Evolutionary conservation across 495 filamentous ascomycete genomes (phyloP).

Genomic region (Lophiostoma macrostomum): DNA sequence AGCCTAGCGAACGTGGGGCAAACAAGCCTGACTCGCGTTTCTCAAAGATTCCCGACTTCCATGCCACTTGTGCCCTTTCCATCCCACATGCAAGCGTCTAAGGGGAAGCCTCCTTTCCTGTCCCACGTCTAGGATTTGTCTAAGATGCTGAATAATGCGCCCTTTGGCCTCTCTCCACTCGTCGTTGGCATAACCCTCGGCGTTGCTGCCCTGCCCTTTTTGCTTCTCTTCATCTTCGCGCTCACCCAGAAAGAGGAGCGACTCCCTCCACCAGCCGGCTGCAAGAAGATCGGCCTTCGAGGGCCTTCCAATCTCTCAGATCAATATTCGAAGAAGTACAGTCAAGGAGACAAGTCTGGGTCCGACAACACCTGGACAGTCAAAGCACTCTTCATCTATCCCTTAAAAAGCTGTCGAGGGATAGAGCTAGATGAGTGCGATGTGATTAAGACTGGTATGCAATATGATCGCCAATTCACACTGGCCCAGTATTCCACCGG

Average conservation of each 20-base stretch:
- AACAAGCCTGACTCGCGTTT: too few species aligned
- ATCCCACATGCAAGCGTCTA: too few species aligned
- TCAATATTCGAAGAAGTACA: slow-evolving; percentile 24
- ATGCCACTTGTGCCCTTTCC: too few species aligned
- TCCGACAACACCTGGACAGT: slow-evolving; percentile 50
- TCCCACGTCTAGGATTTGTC: not conserved
- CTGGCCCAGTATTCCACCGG: slow-evolving; percentile 65
- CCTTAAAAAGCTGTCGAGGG: slow-evolving; percentile 80
- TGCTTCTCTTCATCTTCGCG: slow-evolving; percentile 13
- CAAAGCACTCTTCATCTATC: slow-evolving; percentile 82
- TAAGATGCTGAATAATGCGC: not conserved
- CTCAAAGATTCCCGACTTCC: too few species aligned
- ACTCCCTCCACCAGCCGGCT: slow-evolving; percentile 24
- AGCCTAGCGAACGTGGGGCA: too few species aligned
- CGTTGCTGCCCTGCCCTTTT: slow-evolving; percentile 7
- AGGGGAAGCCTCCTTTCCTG: too few species aligned
- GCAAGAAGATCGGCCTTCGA: slow-evolving; percentile 23
- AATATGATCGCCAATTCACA: slow-evolving; percentile 81
- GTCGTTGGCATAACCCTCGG: slow-evolving; percentile 14
- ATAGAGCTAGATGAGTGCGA: slow-evolving; percentile 68
- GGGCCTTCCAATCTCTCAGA: slow-evolving; percentile 27
- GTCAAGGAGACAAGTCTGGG: slow-evolving; percentile 5
- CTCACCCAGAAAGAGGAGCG: slow-evolving; percentile 11
- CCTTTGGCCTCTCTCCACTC: slow-evolving; percentile 3
- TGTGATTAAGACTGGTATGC: slow-evolving; percentile 68